Evolutionary conservation across 768 basidiomycete species (phyloP).

Genomic region (Termitomyces heimii): DNA sequence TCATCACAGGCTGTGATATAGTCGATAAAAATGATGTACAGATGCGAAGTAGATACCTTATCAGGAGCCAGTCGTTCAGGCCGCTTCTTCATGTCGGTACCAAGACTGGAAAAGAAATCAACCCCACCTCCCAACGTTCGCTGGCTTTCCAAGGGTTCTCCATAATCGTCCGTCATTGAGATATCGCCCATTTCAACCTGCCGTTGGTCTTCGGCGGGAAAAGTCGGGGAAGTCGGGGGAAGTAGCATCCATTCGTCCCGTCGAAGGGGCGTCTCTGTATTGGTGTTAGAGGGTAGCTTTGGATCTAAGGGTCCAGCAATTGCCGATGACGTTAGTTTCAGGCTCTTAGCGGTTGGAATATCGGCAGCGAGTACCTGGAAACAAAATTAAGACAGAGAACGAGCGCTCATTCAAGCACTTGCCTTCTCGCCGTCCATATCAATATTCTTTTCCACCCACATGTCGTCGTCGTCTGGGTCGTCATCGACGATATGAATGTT

Average conservation of each 20-base stretch:
- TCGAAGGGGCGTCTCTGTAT: constrained; percentile 45
- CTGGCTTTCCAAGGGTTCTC: constrained; percentile 36
- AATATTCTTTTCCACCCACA: constrained; percentile 89
- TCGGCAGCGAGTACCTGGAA: constrained; percentile 57
- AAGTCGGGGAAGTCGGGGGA: constrained; percentile 27
- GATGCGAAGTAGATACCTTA: constrained; percentile 40
- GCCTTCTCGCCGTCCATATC: constrained; percentile 74
- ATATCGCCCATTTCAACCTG: constrained; percentile 32
- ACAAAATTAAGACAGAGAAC: constrained; percentile 8
- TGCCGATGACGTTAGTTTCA: constrained; percentile 63
- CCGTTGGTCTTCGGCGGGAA: constrained; percentile 20
- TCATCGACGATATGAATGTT: constrained; percentile 56
- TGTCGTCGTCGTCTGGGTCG: constrained; percentile 64
- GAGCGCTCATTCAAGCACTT: constrained; percentile 20
- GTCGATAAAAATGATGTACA: not conserved
- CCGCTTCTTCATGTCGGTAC: constrained; percentile 60
- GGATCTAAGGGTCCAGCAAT: constrained; percentile 36
- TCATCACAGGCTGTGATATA: constrained; percentile 47
- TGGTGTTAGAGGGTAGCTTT: constrained; percentile 37
- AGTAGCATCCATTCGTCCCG: constrained; percentile 90
- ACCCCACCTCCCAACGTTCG: constrained; percentile 52
- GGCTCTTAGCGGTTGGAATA: constrained; percentile 71
- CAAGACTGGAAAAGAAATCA: constrained; percentile 89
- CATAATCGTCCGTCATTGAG: constrained; percentile 61
- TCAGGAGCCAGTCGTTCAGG: constrained; percentile 62